Conservation (phyloP, 2,329 filamentous ascomycete species). For the Claviceps citrina region DNA sequence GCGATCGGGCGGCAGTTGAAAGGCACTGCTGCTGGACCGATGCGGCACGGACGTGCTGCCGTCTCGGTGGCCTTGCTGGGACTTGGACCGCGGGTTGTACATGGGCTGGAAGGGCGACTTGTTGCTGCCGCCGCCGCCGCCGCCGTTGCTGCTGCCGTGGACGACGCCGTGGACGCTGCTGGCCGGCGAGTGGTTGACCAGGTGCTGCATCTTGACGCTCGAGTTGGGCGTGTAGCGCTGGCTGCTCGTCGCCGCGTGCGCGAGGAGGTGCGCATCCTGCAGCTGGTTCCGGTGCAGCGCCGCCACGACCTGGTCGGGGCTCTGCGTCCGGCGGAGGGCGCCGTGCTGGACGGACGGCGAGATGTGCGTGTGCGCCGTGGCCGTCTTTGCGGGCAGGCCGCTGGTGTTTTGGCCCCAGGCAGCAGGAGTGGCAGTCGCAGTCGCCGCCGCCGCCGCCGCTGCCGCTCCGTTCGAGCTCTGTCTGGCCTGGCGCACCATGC, state of each 20-base stretch:
- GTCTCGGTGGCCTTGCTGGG: constrained; percentile 18
- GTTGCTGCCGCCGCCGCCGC: no score
- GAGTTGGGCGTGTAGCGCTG: constrained; percentile 14
- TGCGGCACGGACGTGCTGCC: neutral
- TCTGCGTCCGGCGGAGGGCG: neutral
- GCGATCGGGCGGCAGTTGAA: constrained; percentile 4
- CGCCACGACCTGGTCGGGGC: constrained; percentile 1
- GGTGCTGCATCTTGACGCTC: constrained; percentile 12
- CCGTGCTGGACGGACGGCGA: constrained; percentile 2
- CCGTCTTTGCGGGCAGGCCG: neutral
- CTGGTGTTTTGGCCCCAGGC: constrained; percentile 1
- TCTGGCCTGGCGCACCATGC: neutral
- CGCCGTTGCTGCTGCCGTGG: no score
- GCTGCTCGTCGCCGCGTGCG: constrained; percentile 5
- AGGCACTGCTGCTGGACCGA: constrained; percentile 2
- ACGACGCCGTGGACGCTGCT: no score
- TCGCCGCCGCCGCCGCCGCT: no score
- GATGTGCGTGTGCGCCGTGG: neutral
- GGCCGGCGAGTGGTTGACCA: constrained; percentile 10
- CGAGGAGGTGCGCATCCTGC: constrained; percentile 4
- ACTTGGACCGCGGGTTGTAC: constrained; percentile 15
- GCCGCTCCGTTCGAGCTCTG: neutral
- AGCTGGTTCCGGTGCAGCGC: constrained; percentile 3
- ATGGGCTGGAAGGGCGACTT: constrained; percentile 15
- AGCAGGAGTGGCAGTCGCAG: neutral